Evolutionary conservation across 2,329 filamentous ascomycete species (phyloP).

Genomic region (Beauveria caledonica): DNA sequence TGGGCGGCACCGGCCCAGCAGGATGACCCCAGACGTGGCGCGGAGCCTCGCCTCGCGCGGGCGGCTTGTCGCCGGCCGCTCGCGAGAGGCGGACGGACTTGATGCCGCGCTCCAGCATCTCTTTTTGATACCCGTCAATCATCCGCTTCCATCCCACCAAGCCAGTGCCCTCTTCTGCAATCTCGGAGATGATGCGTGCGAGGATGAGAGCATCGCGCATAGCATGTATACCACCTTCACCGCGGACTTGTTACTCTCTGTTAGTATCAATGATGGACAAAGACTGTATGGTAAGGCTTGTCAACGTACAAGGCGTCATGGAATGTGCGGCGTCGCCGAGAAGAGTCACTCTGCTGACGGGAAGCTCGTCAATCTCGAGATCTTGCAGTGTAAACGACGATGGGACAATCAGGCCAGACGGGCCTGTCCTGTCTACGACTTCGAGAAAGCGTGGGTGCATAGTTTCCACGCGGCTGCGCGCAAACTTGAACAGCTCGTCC

Average conservation of each 20-base stretch:
- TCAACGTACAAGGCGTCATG: conserved; percentile 24
- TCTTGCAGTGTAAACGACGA: conserved; percentile 25
- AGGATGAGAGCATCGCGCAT: conserved; percentile 21
- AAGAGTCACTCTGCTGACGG: conserved; percentile 27
- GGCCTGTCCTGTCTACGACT: conserved; percentile 20
- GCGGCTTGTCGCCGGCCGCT: not conserved
- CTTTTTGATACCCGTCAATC: conserved; percentile 17
- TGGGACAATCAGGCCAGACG: conserved; percentile 11
- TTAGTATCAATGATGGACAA: not conserved
- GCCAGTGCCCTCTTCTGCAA: not conserved
- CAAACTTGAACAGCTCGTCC: conserved; percentile 9
- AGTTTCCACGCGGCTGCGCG: conserved; percentile 6
- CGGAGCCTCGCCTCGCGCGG: not conserved
- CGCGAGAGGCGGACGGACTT: conserved; percentile 14
- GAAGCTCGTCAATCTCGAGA: conserved; percentile 24
- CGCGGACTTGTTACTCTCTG: conserved; percentile 22
- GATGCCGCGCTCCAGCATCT: conserved; percentile 20
- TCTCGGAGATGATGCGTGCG: conserved; percentile 15
- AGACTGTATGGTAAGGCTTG: not conserved
- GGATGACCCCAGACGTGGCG: not conserved
- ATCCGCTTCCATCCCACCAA: not conserved
- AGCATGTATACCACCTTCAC: conserved; percentile 39
- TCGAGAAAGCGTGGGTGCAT: conserved; percentile 13
- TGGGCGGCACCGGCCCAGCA: not conserved
- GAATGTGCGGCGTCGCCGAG: conserved; percentile 36